Evolutionary conservation across 1,284 basidiomycete species (phyloP).

Genomic region (Trametes versicolor): DNA sequence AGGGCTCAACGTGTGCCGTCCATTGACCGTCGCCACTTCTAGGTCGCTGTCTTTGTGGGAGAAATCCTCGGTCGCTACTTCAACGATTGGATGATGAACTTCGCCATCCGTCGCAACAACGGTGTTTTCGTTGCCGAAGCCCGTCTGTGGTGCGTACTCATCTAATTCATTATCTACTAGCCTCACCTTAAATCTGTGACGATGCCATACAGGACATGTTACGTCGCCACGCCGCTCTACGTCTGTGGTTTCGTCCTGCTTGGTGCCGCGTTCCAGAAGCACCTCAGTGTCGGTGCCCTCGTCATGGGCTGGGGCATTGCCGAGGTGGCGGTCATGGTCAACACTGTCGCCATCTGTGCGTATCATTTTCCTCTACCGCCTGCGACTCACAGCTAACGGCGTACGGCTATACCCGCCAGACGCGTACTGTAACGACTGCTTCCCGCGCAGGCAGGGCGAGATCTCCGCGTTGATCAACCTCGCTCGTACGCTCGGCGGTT

Average conservation of each 20-base stretch:
- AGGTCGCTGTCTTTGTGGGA: slow-evolving; percentile 74
- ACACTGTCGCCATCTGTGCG: slow-evolving; percentile 71
- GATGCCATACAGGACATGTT: slow-evolving; percentile 63
- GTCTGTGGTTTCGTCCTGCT: slow-evolving; percentile 71
- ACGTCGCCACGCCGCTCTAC: slow-evolving; percentile 69
- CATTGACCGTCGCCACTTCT: background rate
- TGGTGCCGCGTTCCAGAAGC: slow-evolving; percentile 66
- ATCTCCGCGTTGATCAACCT: slow-evolving; percentile 69
- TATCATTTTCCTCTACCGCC: slow-evolving; percentile 13
- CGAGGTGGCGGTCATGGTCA: slow-evolving; percentile 68
- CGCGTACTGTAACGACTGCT: slow-evolving; percentile 60
- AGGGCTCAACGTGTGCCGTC: background rate
- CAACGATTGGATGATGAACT: slow-evolving; percentile 74
- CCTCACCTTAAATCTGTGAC: too few relatives aligned
- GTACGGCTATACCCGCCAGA: slow-evolving; percentile 45
- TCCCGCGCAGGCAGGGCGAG: slow-evolving; percentile 58
- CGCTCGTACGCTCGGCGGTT: slow-evolving; percentile 65
- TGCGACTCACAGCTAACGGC: slow-evolving; percentile 3
- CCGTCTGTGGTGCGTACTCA: slow-evolving; percentile 64
- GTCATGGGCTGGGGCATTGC: slow-evolving; percentile 78
- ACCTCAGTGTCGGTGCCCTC: slow-evolving; percentile 62
- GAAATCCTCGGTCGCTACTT: slow-evolving; percentile 72
- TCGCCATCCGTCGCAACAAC: slow-evolving; percentile 63
- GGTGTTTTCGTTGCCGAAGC: slow-evolving; percentile 80
- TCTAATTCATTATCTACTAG: too few relatives aligned